These are phyloP conservation scores for Cystobasidium ongulense DNA, from an alignment of 768 basidiomycete genomes.

Conservation along the genomic window DNA sequence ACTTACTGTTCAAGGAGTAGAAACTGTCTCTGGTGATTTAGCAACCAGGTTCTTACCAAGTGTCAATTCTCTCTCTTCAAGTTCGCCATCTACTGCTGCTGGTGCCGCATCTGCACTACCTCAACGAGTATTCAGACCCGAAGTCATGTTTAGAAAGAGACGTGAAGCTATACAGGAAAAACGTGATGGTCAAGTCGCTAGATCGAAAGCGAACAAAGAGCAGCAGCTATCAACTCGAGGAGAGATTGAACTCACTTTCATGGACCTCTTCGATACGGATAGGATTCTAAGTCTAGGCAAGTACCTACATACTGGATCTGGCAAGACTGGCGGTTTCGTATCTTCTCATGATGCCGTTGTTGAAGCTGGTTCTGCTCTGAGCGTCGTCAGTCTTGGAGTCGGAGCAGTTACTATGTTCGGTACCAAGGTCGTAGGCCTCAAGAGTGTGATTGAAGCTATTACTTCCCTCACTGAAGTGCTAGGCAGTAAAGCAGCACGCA, in stretches of 20 bases:
- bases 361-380: slow-evolving; percentile 57
- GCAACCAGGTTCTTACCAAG: slow-evolving; percentile 68
- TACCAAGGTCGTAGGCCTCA: slow-evolving; percentile 73
- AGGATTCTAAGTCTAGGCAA: slow-evolving; percentile 46
- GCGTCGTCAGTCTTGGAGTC: slow-evolving; percentile 54
- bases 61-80: slow-evolving; percentile 47
- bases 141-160: slow-evolving; percentile 76
- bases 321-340: background rate
- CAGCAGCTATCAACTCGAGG: background rate
- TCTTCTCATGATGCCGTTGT: slow-evolving; percentile 46
- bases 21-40: slow-evolving; percentile 47
- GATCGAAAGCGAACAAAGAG: background rate
- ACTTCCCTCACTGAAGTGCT: slow-evolving; percentile 68
- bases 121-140: slow-evolving; percentile 82
- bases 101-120: slow-evolving; percentile 52
- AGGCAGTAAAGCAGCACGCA: slow-evolving; percentile 62
- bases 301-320: slow-evolving; percentile 28
- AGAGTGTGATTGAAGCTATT: slow-evolving; percentile 76
- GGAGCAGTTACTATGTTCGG: slow-evolving; percentile 46
- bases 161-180: slow-evolving; percentile 26
- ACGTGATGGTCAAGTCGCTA: slow-evolving; percentile 57
- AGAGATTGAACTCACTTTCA: slow-evolving; percentile 49
- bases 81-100: background rate
- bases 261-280: slow-evolving; percentile 56
- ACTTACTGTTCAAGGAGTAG: slow-evolving; percentile 45